Evolutionary conservation across 1,284 basidiomycete species (phyloP).

Genomic region (Trichosporon inkin): DNA sequence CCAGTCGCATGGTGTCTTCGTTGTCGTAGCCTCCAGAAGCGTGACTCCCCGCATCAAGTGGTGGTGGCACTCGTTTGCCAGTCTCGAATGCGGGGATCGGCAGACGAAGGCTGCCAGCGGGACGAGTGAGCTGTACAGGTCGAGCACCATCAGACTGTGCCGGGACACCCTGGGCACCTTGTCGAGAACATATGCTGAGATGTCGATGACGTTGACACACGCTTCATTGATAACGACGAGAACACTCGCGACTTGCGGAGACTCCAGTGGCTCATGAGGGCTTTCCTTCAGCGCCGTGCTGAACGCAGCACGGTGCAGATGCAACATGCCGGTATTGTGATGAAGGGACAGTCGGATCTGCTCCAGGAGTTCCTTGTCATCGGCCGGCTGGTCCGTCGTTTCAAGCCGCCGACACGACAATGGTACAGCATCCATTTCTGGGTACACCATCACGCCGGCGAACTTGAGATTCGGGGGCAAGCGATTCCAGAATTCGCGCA

Average conservation of each 20-base stretch:
- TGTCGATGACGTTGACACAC: slow-evolving; percentile 2
- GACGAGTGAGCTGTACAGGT: neutral
- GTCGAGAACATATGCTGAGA: neutral
- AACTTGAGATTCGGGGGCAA: neutral
- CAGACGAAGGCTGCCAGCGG: neutral
- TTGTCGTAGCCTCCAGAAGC: neutral
- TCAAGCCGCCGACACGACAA: neutral
- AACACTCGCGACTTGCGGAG: neutral
- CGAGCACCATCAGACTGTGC: neutral
- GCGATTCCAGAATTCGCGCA: neutral
- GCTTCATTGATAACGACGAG: slow-evolving; percentile 1
- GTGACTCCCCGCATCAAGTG: slow-evolving; percentile 1
- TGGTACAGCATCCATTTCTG: neutral
- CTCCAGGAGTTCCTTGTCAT: neutral
- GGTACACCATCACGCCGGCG: neutral
- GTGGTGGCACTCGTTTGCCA: neutral
- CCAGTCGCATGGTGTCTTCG: neutral
- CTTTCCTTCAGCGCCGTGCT: slow-evolving; percentile 1
- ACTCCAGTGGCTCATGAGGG: neutral
- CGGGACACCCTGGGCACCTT: neutral
- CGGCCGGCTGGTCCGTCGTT: neutral
- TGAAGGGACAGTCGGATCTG: neutral
- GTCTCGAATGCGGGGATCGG: neutral
- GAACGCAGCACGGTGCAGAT: neutral
- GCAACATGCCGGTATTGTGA: slow-evolving; percentile 6